Conservation (phyloP, 1,284 basidiomycete species). For the Leccinum fuscescens region DNA sequence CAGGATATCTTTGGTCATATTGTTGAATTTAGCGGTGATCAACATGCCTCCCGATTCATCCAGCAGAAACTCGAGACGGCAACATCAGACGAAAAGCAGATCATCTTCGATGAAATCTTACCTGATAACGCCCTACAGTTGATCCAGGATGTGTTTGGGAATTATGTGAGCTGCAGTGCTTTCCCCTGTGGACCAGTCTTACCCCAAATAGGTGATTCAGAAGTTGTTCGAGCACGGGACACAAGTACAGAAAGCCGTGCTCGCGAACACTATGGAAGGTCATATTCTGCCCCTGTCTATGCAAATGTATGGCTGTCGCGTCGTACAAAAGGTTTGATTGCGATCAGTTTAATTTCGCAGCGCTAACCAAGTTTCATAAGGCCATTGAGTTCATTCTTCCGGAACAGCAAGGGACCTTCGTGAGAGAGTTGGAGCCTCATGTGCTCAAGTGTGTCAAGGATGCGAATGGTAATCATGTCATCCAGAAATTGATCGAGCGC, state of each 20-base stretch:
- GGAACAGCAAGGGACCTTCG: slow-evolving; percentile 75
- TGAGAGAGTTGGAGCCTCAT: slow-evolving; percentile 79
- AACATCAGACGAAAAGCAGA: slow-evolving; percentile 73
- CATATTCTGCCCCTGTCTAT: slow-evolving; percentile 78
- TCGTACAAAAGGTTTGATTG: slow-evolving; percentile 72
- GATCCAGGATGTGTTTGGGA: slow-evolving; percentile 95
- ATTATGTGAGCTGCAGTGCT: slow-evolving; percentile 65
- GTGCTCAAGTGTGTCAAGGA: slow-evolving; percentile 90
- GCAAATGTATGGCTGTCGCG: slow-evolving; percentile 97
- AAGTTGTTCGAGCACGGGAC: slow-evolving; percentile 93
- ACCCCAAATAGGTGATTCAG: slow-evolving; percentile 74
- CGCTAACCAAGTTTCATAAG: slow-evolving; percentile 27
- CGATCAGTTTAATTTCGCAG: slow-evolving; percentile 1
- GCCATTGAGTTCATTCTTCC: slow-evolving; percentile 81
- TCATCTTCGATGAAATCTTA: slow-evolving; percentile 89
- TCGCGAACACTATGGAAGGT: slow-evolving; percentile 79
- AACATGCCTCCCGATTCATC: slow-evolving; percentile 90
- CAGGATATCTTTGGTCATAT: slow-evolving; percentile 87
- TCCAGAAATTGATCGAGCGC: slow-evolving; percentile 85
- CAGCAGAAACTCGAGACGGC: slow-evolving; percentile 83
- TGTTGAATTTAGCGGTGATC: slow-evolving; percentile 93
- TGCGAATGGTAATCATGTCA: slow-evolving; percentile 93
- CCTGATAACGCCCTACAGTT: slow-evolving; percentile 75
- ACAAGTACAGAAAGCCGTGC: slow-evolving; percentile 66
- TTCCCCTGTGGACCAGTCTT: slow-evolving; percentile 2